Percentiles rank a stretch among this genome's conserved stretches.
phyloP scores from a whole-genome alignment of 2,329 filamentous ascomycete genomes.

The Cytospora schulzeri region DNA sequence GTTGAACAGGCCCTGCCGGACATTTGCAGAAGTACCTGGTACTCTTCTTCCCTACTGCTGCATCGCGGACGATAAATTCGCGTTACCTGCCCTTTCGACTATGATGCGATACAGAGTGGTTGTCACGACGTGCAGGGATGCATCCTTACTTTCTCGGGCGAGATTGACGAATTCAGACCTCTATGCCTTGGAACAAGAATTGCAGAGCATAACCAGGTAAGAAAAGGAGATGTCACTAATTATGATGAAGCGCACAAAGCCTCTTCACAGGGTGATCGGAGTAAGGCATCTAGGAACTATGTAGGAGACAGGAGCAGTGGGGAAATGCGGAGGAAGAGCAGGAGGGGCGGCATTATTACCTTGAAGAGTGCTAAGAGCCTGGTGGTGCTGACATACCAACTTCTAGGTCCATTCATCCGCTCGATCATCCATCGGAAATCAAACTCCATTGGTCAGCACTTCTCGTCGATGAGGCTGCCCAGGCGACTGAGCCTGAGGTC shows the following conservation, averaged over 20 bases:
- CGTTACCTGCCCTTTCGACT: conserved; percentile 26
- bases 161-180: conserved; percentile 32
- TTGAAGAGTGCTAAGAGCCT: background rate
- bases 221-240: background rate
- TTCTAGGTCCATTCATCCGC: conserved; percentile 26
- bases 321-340: background rate
- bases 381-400: background rate
- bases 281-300: background rate
- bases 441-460: conserved; percentile 32
- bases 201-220: conserved; percentile 17
- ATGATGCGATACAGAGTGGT: conserved; percentile 31
- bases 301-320: background rate
- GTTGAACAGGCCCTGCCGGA: conserved; percentile 30
- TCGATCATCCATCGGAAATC: conserved; percentile 3
- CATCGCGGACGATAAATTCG: conserved; percentile 25
- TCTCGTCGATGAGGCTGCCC: conserved; percentile 33
- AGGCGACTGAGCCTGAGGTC: conserved; percentile 32
- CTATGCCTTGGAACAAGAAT: conserved; percentile 23
- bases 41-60: conserved; percentile 31
- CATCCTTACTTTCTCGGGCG: conserved; percentile 29
- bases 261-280: background rate
- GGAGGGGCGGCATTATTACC: background rate
- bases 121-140: conserved; percentile 33
- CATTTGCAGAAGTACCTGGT: conserved; percentile 29
- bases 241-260: background rate